Percentiles rank a stretch among this genome's conserved stretches.
These are phyloP conservation scores for Starmera caribaea DNA, from an alignment of 805 yeast genomes.

Conservation along the genomic window DNA sequence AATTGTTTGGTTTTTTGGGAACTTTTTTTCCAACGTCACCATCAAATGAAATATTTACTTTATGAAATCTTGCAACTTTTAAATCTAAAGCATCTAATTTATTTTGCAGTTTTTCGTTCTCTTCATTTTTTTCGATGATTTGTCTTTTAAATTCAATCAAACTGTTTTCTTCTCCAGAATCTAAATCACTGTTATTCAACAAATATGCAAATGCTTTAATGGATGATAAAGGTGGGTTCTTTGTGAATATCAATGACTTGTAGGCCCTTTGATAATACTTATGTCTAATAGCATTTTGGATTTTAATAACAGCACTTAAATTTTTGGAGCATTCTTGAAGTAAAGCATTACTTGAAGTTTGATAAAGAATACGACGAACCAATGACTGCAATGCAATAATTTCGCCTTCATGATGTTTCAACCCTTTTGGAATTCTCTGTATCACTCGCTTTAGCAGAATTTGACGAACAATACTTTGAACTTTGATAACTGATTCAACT, in stretches of 20 bases:
- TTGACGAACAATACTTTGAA: slow-evolving; percentile 60
- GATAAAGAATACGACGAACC: slow-evolving; percentile 36
- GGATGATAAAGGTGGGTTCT: slow-evolving; percentile 70
- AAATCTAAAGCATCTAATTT: slow-evolving; percentile 69
- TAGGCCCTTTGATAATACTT: slow-evolving; percentile 64
- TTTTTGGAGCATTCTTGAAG: slow-evolving; percentile 44
- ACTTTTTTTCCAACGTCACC: slow-evolving; percentile 23
- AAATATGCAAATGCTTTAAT: slow-evolving; percentile 70
- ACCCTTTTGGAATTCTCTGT: slow-evolving; percentile 44
- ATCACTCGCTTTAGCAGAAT: slow-evolving; percentile 45
- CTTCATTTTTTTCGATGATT: slow-evolving; percentile 59
- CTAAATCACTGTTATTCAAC: slow-evolving; percentile 62
- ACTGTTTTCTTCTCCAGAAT: slow-evolving; percentile 65
- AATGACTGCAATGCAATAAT: slow-evolving; percentile 44
- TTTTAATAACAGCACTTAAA: slow-evolving; percentile 48
- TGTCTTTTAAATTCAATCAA: slow-evolving; percentile 58
- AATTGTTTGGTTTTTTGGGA: too few relatives aligned
- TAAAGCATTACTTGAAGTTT: slow-evolving; percentile 26
- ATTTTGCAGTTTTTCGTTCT: slow-evolving; percentile 62
- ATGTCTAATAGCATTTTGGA: slow-evolving; percentile 70
- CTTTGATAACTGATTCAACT: slow-evolving; percentile 19
- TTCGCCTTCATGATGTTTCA: slow-evolving; percentile 32
- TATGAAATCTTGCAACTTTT: slow-evolving; percentile 68
- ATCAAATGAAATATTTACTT: slow-evolving; percentile 70
- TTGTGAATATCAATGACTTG: slow-evolving; percentile 53